Conservation (phyloP, 208 protist species). For the Leishmania guyanensis region DNA sequence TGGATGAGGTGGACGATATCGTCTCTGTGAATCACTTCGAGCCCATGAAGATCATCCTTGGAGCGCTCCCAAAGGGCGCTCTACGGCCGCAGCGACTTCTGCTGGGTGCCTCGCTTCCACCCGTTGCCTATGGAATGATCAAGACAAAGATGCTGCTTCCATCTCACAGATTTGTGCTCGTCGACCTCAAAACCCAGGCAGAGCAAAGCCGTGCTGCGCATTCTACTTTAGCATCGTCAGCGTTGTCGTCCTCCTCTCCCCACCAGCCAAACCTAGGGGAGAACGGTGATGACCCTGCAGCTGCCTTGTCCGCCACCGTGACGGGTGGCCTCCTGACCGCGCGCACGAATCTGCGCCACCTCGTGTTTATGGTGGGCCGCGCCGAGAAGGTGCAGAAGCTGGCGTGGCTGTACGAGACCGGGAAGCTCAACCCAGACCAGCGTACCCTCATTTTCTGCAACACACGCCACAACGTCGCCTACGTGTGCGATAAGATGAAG, state of each 20-base stretch:
- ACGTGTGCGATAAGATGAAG: conserved; percentile 63
- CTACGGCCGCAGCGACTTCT: conserved; percentile 74
- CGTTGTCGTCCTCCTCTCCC: background rate
- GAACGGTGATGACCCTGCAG: background rate
- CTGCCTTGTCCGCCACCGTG: background rate
- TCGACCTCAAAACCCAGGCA: conserved; percentile 38
- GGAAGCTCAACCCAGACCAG: conserved; percentile 62
- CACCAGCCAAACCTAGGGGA: background rate
- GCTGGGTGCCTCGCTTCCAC: conserved; percentile 73
- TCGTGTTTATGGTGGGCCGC: conserved; percentile 70
- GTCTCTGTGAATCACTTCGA: conserved; percentile 89
- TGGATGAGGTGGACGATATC: conserved; percentile 88
- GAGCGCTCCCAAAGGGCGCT: conserved; percentile 62
- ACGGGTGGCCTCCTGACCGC: conserved; percentile 18
- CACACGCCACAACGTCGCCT: conserved; percentile 82
- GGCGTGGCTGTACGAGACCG: conserved; percentile 68
- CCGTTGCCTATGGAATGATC: conserved; percentile 77
- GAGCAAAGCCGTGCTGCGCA: background rate
- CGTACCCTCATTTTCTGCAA: conserved; percentile 89
- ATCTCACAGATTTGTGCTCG: conserved; percentile 83
- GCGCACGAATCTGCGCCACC: conserved; percentile 36
- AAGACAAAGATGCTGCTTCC: conserved; percentile 69
- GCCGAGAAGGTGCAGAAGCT: conserved; percentile 79
- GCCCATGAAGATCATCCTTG: conserved; percentile 77
- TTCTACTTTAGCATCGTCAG: background rate